Percentiles rank a stretch among this genome's conserved stretches.
These are phyloP conservation scores for Cichorium intybus DNA, from an alignment of 140 eudicot genomes.

Conservation along the genomic window DNA sequence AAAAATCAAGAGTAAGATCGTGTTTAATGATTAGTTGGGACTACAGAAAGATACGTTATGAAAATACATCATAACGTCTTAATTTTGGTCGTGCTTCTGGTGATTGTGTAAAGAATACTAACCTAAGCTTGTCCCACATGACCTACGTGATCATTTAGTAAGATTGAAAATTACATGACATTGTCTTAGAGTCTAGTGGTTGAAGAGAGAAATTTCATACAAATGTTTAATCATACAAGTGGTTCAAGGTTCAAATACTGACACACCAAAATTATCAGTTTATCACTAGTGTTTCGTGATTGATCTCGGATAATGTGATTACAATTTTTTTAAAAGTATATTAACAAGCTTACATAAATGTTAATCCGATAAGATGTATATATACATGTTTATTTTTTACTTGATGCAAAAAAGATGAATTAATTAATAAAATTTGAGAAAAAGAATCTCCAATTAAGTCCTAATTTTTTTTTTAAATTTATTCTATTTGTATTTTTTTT, in stretches of 20 bases:
- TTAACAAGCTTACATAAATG: no score
- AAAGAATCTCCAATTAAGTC: background rate
- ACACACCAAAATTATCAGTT: no score
- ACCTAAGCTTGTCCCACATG: slow-evolving; percentile 9
- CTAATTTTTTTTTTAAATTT: no score
- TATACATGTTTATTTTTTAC: background rate
- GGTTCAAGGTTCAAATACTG: no score
- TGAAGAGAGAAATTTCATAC: no score
- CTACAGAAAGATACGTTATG: slow-evolving; percentile 10
- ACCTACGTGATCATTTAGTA: slow-evolving; percentile 5
- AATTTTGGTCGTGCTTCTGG: background rate
- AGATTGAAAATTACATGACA: background rate
- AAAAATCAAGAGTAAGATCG: slow-evolving; percentile 13
- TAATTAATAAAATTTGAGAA: background rate
- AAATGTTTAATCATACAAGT: no score
- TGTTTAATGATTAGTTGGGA: slow-evolving; percentile 21
- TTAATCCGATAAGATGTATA: no score
- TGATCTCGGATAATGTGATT: no score
- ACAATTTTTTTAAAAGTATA: no score
- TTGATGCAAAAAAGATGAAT: background rate
- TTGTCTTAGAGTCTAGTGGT: no score
- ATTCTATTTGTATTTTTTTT: no score
- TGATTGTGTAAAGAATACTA: background rate
- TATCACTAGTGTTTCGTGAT: no score
- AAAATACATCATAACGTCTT: background rate